Evolutionary conservation across 2,329 filamentous ascomycete genomes (phyloP).

Genomic region (Cladosporium colombiae): DNA sequence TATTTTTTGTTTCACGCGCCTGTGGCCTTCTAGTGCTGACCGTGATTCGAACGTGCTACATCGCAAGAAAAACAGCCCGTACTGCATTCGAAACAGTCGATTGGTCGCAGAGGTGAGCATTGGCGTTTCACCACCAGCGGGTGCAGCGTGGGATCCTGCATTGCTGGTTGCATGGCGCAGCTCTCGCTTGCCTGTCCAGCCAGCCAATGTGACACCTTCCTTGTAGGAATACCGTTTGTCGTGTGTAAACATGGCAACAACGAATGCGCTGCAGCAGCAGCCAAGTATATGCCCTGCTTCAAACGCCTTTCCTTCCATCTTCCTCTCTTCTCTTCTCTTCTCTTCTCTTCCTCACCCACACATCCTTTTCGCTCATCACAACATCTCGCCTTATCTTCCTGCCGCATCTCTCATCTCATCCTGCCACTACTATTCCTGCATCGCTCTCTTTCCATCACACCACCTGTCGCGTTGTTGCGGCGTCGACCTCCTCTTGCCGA

Average conservation of each 20-base stretch:
- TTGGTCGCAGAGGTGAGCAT: not conserved
- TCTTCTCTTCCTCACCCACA: not conserved
- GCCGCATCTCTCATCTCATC: not conserved
- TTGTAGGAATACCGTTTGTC: not conserved
- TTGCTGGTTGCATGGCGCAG: not conserved
- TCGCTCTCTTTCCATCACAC: not conserved
- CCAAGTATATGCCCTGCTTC: not conserved
- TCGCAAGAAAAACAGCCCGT: not conserved
- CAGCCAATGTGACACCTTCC: slow-evolving; percentile 12
- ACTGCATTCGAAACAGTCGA: not conserved
- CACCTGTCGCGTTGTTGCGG: not conserved
- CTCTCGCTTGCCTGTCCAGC: not conserved
- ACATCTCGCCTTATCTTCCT: not conserved
- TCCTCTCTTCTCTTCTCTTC: not conserved
- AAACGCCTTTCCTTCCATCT: not conserved
- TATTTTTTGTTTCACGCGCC: not conserved
- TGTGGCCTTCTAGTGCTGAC: not conserved
- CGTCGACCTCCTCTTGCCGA: not conserved
- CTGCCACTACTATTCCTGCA: not conserved
- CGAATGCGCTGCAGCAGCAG: not conserved
- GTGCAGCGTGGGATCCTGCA: slow-evolving; percentile 1
- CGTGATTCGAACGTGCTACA: not conserved
- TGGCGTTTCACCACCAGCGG: slow-evolving; percentile 1
- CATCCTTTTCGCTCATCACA: not conserved
- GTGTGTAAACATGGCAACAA: slow-evolving; percentile 1